Conservation (phyloP, 1,139 yeast species). For the Williopsis jadinii region DNA sequence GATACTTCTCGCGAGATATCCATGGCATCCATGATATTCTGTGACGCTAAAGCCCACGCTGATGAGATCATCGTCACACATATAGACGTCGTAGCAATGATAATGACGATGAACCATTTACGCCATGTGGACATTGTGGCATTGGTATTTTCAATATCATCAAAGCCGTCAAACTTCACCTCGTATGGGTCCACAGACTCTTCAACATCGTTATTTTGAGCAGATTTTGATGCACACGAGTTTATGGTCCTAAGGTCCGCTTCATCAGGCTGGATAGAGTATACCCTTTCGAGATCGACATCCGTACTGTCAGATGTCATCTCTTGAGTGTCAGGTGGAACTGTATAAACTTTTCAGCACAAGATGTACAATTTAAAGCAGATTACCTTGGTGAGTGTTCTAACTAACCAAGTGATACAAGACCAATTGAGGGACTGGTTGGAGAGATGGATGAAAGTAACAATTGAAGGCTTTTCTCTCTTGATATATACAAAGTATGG, state of each 20-base stretch:
- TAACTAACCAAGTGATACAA: too few relatives aligned
- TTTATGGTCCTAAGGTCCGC: constrained; percentile 3
- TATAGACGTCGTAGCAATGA: constrained; percentile 41
- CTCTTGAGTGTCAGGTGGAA: too few relatives aligned
- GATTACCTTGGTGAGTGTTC: too few relatives aligned
- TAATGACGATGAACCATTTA: constrained; percentile 47
- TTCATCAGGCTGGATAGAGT: constrained; percentile 15
- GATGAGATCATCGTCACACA: constrained; percentile 47
- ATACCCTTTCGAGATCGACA: neutral
- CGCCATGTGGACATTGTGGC: constrained; percentile 27
- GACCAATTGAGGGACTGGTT: too few relatives aligned
- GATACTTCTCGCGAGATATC: constrained; percentile 51
- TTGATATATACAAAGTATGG: too few relatives aligned
- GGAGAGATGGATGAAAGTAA: too few relatives aligned
- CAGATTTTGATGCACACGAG: too few relatives aligned
- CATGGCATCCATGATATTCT: constrained; percentile 40
- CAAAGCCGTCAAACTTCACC: constrained; percentile 24
- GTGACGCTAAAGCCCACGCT: constrained; percentile 50
- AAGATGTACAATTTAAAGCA: too few relatives aligned
- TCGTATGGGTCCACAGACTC: constrained; percentile 14
- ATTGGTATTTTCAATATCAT: constrained; percentile 50
- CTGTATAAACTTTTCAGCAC: too few relatives aligned
- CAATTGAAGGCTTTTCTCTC: too few relatives aligned
- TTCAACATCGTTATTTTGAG: neutral
- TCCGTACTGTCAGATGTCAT: too few relatives aligned